These are phyloP conservation scores for Protomyces arabidopsidicola DNA, from an alignment of 1,139 yeast species.

Conservation along the genomic window DNA sequence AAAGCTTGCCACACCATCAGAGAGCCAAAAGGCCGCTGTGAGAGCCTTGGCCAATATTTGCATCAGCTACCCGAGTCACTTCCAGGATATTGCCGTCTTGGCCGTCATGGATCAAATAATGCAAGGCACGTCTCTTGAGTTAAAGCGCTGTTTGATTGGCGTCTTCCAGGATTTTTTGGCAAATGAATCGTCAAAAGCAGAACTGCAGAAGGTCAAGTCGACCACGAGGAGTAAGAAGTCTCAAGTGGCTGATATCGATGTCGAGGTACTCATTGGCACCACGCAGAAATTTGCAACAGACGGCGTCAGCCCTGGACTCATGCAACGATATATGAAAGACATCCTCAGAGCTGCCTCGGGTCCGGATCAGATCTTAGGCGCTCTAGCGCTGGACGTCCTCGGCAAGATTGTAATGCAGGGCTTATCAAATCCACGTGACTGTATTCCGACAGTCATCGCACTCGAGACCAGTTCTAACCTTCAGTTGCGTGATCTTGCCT, in stretches of 20 bases:
- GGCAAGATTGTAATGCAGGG: conserved; percentile 58
- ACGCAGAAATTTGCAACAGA: conserved; percentile 20
- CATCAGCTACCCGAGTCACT: conserved; percentile 6
- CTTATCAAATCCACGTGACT: conserved; percentile 63
- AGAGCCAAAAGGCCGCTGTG: conserved; percentile 3
- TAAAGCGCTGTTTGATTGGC: conserved; percentile 3
- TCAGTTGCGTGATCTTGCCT: conserved; percentile 49
- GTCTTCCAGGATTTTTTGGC: conserved; percentile 5
- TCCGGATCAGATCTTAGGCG: conserved; percentile 48
- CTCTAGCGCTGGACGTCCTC: conserved; percentile 52
- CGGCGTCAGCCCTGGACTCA: conserved; percentile 49
- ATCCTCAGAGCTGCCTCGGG: conserved; percentile 50
- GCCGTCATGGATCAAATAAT: conserved; percentile 10
- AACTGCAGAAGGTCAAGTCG: not conserved
- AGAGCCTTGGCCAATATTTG: conserved; percentile 9
- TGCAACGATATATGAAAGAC: conserved; percentile 54
- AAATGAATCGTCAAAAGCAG: not conserved
- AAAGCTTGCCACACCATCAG: not conserved
- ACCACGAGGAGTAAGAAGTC: not conserved
- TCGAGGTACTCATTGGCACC: conserved; percentile 6
- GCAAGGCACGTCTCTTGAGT: conserved; percentile 6
- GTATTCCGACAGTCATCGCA: conserved; percentile 67
- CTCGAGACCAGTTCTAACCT: conserved; percentile 53
- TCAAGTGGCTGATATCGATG: conserved; percentile 7
- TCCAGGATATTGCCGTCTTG: conserved; percentile 1